Percentiles rank a stretch among this genome's conserved stretches.
phyloP scores from a whole-genome alignment of 2,329 filamentous ascomycete species.

The Stagonosporopsis cucurbitacearum region DNA sequence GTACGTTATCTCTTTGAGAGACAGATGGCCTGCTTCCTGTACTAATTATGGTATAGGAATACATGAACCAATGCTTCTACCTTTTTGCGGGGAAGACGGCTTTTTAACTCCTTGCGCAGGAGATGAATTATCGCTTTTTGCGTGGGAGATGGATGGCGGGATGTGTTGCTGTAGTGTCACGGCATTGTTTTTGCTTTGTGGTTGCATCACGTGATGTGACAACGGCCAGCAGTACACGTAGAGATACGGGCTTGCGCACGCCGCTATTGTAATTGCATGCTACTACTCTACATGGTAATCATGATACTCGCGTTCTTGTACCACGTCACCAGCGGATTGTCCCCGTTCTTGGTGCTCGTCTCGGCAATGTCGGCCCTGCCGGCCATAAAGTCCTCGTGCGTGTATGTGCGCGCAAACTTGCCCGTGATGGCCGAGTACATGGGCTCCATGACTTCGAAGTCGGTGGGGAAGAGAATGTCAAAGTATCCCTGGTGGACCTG shows the following conservation, averaged over 20 bases:
- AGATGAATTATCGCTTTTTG: too few species aligned
- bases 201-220: too few species aligned
- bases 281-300: slow-evolving; percentile 72
- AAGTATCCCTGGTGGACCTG: slow-evolving; percentile 98
- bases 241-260: too few species aligned
- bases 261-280: too few species aligned
- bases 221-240: too few species aligned
- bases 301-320: slow-evolving; percentile 96
- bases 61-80: slow-evolving; percentile 21
- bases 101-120: not conserved
- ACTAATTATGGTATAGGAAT: slow-evolving; percentile 21
- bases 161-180: too few species aligned
- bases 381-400: slow-evolving; percentile 89
- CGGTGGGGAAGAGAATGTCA: slow-evolving; percentile 96
- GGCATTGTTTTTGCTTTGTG: not conserved
- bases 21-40: slow-evolving; percentile 15
- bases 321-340: slow-evolving; percentile 91
- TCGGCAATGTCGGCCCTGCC: slow-evolving; percentile 91
- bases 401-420: slow-evolving; percentile 82
- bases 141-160: not conserved
- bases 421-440: slow-evolving; percentile 93
- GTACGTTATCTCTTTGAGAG: slow-evolving; percentile 18
- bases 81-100: too few species aligned
- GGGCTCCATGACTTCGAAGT: slow-evolving; percentile 88
- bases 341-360: slow-evolving; percentile 85